Evolutionary conservation across 805 yeast species (phyloP).

Genomic region (Wickerhamomyces bovis): DNA sequence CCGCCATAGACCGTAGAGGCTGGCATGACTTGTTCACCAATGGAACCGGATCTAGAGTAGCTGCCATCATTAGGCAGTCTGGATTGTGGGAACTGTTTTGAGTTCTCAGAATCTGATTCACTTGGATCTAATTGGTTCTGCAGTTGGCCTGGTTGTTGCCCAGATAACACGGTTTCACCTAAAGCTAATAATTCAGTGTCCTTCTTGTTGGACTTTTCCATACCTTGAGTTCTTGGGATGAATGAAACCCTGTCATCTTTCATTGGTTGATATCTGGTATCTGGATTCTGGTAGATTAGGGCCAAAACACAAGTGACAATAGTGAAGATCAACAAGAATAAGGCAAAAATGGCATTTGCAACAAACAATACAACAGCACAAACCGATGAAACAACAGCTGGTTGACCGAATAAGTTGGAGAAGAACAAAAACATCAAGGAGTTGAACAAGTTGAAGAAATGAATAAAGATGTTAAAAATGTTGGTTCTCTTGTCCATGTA

Average conservation of each 20-base stretch:
- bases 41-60: conserved; percentile 3
- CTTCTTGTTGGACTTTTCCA: conserved; percentile 21
- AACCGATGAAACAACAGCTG: conserved; percentile 82
- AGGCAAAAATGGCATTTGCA: conserved; percentile 82
- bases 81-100: conserved; percentile 1
- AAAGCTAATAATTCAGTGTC: conserved; percentile 25
- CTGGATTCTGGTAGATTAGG: conserved; percentile 84
- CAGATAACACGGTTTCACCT: conserved; percentile 25
- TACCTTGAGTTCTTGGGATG: conserved; percentile 50
- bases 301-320: conserved; percentile 85
- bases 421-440: conserved; percentile 85
- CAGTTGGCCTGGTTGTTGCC: conserved; percentile 23
- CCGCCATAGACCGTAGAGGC: conserved; percentile 6
- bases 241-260: conserved; percentile 96
- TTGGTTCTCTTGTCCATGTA: conserved; percentile 94
- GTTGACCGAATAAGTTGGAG: conserved; percentile 77
- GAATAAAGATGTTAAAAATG: conserved; percentile 83
- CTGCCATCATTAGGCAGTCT: neutral
- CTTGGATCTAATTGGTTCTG: conserved; percentile 10
- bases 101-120: neutral
- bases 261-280: conserved; percentile 91
- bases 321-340: conserved; percentile 76
- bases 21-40: conserved; percentile 3
- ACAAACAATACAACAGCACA: conserved; percentile 89
- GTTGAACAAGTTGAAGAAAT: conserved; percentile 73